Conservation (phyloP, 2,329 filamentous ascomycete species). For the Ophiocordyceps camponoti-leonardi region DNA sequence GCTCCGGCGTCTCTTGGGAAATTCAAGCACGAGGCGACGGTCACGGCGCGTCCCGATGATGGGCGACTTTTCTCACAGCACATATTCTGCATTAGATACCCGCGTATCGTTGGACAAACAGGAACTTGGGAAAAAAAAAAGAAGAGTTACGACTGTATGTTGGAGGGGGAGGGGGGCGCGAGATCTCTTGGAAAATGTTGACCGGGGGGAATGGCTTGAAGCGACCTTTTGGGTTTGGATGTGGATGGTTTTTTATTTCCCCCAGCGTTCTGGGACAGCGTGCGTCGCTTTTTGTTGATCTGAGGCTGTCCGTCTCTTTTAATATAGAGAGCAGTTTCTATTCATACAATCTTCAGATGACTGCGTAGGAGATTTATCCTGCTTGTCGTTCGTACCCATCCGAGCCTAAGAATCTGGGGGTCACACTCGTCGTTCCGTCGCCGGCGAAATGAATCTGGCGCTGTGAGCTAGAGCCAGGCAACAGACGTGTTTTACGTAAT, state of each 20-base stretch:
- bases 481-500: too few species aligned
- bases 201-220: background rate
- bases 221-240: background rate
- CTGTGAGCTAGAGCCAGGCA: background rate
- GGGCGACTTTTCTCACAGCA: slow-evolving; percentile 1
- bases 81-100: slow-evolving; percentile 9
- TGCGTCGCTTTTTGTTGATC: background rate
- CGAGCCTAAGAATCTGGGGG: too few species aligned
- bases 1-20: background rate
- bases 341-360: background rate
- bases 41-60: background rate
- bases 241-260: background rate
- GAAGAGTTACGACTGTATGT: background rate
- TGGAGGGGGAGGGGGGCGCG: background rate
- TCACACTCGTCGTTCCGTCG: too few species aligned
- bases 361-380: background rate
- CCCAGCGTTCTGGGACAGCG: background rate
- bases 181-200: background rate
- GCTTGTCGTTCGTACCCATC: too few species aligned
- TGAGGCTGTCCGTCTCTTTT: background rate
- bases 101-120: slow-evolving; percentile 1
- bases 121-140: background rate
- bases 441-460: background rate
- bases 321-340: background rate
- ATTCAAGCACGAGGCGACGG: background rate